Evolutionary conservation across 2,329 filamentous ascomycete species (phyloP), one percentile per base, ranked within the genome.

Genomic region (Exophiala xenobiotica): DNA sequence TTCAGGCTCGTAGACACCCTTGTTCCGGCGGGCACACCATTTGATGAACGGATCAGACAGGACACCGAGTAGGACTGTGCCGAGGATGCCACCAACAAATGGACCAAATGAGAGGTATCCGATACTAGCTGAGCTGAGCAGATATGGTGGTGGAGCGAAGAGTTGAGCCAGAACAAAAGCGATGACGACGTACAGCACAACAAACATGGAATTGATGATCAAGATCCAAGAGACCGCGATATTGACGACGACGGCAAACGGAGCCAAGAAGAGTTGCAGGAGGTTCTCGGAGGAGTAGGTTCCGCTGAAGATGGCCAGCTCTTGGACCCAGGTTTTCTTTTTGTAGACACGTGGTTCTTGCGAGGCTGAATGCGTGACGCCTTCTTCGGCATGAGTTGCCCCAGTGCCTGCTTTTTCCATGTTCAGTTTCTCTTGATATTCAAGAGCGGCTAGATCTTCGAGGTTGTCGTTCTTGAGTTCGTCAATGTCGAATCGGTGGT

Each of bases 1-100:
- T 57, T 74, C 71, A 1, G 71, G 70, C 43, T 70, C 65, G 54
- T 67, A 58, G 51, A 71, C 63, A 22, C 73, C 72, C n/a, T 66
- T 62, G 59, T 74, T 74, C 19, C 71, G 66, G 3, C 70, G 66
- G 0, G 74, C 71, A 1, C 75, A 61, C 48, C 57, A 64, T 9
- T 73, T 63, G 4, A 64, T 60, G 18, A 69, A 41, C 16, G 53
- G 54, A 51, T 70, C 68, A 1, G 61, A 64, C 9, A 67, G 46
- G 1, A 59, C 5, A 62, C 64, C 8, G 65, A 73, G 73, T 33
- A 76, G 67, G 46, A 78, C 70, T 1, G 68, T 62, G 4, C 39
- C 53, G 14, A 51, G 19, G 11, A 46, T 12, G 5, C 50, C 56
- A 16, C 53, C 53, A 12, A 57, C 27, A 29, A 57, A 57, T 6